Base-by-base conservation (phyloP, 2,329 filamentous ascomycete species). In the Cyphellophora europaea region DNA sequence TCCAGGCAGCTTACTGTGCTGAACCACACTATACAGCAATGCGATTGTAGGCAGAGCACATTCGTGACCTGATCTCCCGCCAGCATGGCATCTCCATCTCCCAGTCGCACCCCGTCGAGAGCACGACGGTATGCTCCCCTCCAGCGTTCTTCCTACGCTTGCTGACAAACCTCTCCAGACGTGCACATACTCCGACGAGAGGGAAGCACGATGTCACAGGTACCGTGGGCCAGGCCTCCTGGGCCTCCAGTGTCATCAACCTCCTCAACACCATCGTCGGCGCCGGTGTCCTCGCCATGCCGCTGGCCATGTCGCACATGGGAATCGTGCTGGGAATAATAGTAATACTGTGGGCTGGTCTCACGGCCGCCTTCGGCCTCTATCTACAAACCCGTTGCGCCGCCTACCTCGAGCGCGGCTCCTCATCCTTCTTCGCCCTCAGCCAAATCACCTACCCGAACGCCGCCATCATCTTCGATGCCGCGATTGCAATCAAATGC, bases 401-500 rank as follows among this genome's bases (percentile, higher is more conserved):
- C 4, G 77, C 84, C 55, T 98, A 98, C 57, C 71, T 98, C 44
- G 91, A 96, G 45, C 75, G 86, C 42, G 91, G 91, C 27, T 75
- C 76, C 4, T 76, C 88, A 1, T 94, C 87, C 21, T 98, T 98
- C 65, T 95, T 95, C 54, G 87, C 89, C n/a, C 68, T 98, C 11
- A 94, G 87, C 11, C 89, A 98, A 58, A 76, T 98, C 44, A 96
- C 91, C 4, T 98, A 96, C 52, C 91, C 91, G 2, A 94, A 94
- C 56, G 87, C 89, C 2, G 85, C 91, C 6, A 86, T 98, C 30
- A 71, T 96, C 30, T 98, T 98, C 57, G 91, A 98, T 61, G 79
- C 81, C 5, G 91, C 91, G 5, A 98, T 98, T 55, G 87, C 89
- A 10, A 78, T 98, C 54, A 98, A 98, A 58, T 98, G 91, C 61